These are phyloP conservation scores for Salvia sclarea DNA, from an alignment of 305 asterid genomes.

Conservation along the genomic window DNA sequence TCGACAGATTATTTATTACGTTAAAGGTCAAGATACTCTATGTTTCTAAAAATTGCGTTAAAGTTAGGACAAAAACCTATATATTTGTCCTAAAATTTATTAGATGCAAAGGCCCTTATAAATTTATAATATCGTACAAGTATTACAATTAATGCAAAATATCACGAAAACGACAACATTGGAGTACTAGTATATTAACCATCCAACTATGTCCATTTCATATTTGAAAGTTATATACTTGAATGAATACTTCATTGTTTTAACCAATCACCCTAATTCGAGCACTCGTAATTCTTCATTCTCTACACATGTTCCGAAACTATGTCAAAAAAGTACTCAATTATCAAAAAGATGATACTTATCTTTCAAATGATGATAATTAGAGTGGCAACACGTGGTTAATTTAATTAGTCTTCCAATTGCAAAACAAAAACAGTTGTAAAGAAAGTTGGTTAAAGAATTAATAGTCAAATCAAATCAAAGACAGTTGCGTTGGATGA, in stretches of 20 bases:
- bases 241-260: neutral
- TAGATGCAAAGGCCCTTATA: no score
- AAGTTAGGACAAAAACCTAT: no score
- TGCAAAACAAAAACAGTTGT: slow-evolving; percentile 1
- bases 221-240: neutral
- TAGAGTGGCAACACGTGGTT: neutral
- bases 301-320: neutral
- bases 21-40: no score
- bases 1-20: no score
- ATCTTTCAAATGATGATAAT: neutral
- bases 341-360: neutral
- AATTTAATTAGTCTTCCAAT: neutral
- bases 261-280: neutral
- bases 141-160: no score
- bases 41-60: no score
- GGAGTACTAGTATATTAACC: no score
- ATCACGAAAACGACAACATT: neutral
- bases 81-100: no score
- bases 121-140: no score
- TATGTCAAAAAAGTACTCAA: neutral
- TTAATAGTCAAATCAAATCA: slow-evolving; percentile 12
- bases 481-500: slow-evolving; percentile 33
- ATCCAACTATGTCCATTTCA: neutral
- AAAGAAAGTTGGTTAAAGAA: slow-evolving; percentile 25
- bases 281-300: neutral